Base-by-base conservation (phyloP, 306 rosid species). In the Dalbergia cultrata region DNA sequence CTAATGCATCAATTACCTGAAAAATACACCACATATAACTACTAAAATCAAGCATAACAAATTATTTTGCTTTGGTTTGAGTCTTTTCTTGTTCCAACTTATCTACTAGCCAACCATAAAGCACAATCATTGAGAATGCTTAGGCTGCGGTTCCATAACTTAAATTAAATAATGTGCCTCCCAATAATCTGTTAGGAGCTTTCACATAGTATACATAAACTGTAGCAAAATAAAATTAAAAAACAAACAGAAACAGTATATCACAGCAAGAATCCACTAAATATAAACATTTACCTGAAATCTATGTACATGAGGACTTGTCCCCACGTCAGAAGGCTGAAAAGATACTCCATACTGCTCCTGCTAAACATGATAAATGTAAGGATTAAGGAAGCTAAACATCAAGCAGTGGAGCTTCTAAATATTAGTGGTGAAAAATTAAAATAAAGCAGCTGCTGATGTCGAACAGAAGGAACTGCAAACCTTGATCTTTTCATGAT, bases 1-100 rank as follows among this genome's bases (percentile, higher is more conserved):
- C 97, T 86, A 95, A 87, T 56, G 95, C 91, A 86, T 95, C 96
- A 69, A 95, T 91, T 71, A 93, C 97, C 99, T 95, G 84, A 52
- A 79, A 84, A 79, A 65, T 12, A 81, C 52, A 58, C 71, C 52
- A 74, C 17, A 70, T 26, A 72, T 39, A 64, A 79, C 54, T 65
- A 45, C 14, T 47, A 78, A 61, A 52, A 43, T 68, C 22, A 66
- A 74, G 37, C 67, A 59, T 47, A 37, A 76, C 19, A 81, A 82
- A 80, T 45, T 75, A 66, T 26, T 18, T 54, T 54, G 1, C 13
- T n/a, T n/a, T 17, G 60, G 10, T 54, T 54, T n/a, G 60, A 54
- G 53, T 10, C 53, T 4, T 2, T 47, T 13, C 53, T 10, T 13
- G 16, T 10, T 47, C 53, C 13, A 47, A 10, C 53, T 47, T 52